Evolutionary conservation across 164 flowering plant species (phyloP), one percentile per base, ranked within the genome.

Genomic region (Chimonanthus salicifolius): DNA sequence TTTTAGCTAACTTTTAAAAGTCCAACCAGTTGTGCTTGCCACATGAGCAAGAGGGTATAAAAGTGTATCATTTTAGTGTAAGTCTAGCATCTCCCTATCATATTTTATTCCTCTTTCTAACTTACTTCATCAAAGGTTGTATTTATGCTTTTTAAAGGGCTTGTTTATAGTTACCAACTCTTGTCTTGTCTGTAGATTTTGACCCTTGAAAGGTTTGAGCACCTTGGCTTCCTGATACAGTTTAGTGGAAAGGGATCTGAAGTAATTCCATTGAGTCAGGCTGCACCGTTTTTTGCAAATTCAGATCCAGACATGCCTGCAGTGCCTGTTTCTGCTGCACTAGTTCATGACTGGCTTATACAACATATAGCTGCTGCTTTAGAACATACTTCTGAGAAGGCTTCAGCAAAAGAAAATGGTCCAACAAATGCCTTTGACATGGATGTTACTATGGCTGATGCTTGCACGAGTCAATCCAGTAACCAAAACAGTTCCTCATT

Each of bases 291-390:
- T 84, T 96, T 96, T 80, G 97, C 97, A 58, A 94, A 96, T 85
- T 94, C 98, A 49, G 98, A 96, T 85, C 97, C 97, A 21, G 97
- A 96, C 77, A 96, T 96, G 99, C 98, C 98, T 67, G 97, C 99
- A 71, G 92, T 84, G 72, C 95, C 97, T 77, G 94, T 96, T 76
- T 91, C 95, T 78, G 97, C 97, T 21, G 64, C 89, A 58, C 97
- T 88, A 80, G 93, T 92, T 75, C 97, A 88, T 89, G 99, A 94
- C 60, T 96, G 98, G 97, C 76, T 96, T 82, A 71, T 86, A 60
- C 88, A 90, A 78, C 87, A 84, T 77, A 87, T 96, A 68, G 71
- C 86, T 67, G 74, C 88, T 74, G 81, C 98, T 58, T 83, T 90
- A 78, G 95, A 92, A 74, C 87, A 82, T 75, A 84, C 85, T 69